Conservation (phyloP, 1,284 basidiomycete genomes). For the Singerocomus inundabilis region DNA sequence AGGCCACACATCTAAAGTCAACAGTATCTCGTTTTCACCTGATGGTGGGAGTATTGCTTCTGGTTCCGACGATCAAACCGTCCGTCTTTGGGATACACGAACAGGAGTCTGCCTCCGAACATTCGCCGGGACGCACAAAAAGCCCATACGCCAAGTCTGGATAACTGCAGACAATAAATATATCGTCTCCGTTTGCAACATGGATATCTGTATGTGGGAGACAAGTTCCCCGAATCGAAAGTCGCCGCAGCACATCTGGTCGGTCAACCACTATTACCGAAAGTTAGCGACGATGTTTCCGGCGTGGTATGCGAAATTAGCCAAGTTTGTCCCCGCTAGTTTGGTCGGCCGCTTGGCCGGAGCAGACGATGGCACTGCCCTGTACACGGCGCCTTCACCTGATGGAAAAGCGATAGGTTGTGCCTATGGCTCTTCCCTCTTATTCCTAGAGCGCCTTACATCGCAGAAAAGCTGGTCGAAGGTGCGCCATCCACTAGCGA, state of each 20-base stretch:
- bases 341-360: constrained; percentile 7
- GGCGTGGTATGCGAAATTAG: constrained; percentile 21
- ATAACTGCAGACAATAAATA: constrained; percentile 18
- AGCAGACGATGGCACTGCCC: constrained; percentile 9
- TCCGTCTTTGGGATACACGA: constrained; percentile 26
- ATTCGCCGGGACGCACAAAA: constrained; percentile 14
- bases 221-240: constrained; percentile 5
- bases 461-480: constrained; percentile 8
- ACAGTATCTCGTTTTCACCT: constrained; percentile 21
- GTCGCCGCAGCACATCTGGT: constrained; percentile 17
- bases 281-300: constrained; percentile 14
- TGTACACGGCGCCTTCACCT: constrained; percentile 8
- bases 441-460: constrained; percentile 7
- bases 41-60: constrained; percentile 19
- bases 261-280: constrained; percentile 10
- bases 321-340: constrained; percentile 4
- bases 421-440: neutral
- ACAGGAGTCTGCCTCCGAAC: constrained; percentile 22
- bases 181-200: constrained; percentile 16
- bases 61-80: constrained; percentile 19
- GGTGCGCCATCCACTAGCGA: constrained; percentile 7
- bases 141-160: constrained; percentile 16
- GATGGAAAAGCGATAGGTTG: constrained; percentile 11
- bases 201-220: constrained; percentile 17
- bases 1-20: constrained; percentile 15